Conservation (phyloP, 2,329 filamentous ascomycete species). For the Helminthosporium solani region DNA sequence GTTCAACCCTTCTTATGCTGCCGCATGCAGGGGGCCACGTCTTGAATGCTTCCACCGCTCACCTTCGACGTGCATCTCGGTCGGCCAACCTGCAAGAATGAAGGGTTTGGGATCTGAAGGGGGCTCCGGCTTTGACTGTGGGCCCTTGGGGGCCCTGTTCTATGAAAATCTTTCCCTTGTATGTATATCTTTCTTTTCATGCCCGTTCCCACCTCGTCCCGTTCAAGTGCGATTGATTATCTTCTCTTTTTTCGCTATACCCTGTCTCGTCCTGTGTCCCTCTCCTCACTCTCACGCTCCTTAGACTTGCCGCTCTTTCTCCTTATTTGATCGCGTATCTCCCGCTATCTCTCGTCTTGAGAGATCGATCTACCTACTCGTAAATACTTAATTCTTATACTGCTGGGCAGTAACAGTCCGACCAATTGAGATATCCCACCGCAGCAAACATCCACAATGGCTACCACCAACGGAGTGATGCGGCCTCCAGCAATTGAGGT, state of each 20-base stretch:
- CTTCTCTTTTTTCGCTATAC: not conserved
- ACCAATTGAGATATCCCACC: not conserved
- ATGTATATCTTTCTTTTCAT: slow-evolving; percentile 18
- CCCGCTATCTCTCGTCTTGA: not conserved
- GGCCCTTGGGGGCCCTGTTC: not conserved
- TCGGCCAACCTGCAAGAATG: not conserved
- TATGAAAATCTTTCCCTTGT: slow-evolving; percentile 17
- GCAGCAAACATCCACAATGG: not conserved
- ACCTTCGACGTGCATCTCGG: no score
- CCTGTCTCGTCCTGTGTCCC: not conserved
- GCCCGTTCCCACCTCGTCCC: no score
- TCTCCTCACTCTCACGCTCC: slow-evolving; percentile 3
- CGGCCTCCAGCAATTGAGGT: slow-evolving; percentile 34
- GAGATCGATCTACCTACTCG: not conserved
- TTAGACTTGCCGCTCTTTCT: slow-evolving; percentile 1
- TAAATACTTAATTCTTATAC: no score
- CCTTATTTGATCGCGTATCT: not conserved
- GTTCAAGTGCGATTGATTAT: not conserved
- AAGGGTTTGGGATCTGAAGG: not conserved
- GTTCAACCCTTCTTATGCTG: no score
- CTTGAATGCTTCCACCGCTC: not conserved
- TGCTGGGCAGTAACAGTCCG: slow-evolving; percentile 37
- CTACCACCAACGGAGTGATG: slow-evolving; percentile 24
- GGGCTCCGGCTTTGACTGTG: not conserved
- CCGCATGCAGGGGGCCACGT: slow-evolving; percentile 18